Base-by-base conservation (phyloP, 176 grass and related monocot species). In the Phyllostachys edulis region DNA sequence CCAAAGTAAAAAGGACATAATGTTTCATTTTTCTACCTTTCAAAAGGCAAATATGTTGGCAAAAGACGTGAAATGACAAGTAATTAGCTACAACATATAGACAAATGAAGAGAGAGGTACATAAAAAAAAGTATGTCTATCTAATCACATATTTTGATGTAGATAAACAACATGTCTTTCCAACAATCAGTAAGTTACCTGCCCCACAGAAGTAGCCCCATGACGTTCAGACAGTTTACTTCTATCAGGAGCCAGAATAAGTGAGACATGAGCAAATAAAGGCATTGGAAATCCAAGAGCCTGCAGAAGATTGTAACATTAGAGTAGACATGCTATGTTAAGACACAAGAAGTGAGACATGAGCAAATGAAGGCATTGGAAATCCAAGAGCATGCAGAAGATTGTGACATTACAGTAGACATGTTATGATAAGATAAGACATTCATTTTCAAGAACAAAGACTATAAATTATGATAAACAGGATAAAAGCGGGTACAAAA, bases 181-280 rank as follows among this genome's bases (percentile, higher is more conserved):
- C 49, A 85, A 70, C 55, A 66, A 63, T 56, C 3, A 71, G 50
- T 32, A 38, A 77, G 60, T 51, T 93, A 96, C 93, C 93, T 96
- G 96, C 32, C 96, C 93, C 51, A 99, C 96, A 67, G 96, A 99
- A 66, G 93, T 99, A 92, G 96, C 96, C 52, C 96, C 96, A 73
- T 99, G 96, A 39, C 96, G 91, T 90, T 99, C 96, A 41, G 96
- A 96, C 1, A 99, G 88, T 90, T 99, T 99, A 87, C 96, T 99
- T 92, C 87, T 94, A 88, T 99, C 96, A 85, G 96, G 96, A 39
- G 96, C 96, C 61, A 99, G 89, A 89, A 99, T 99, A 73, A 99
- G 86, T 5, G 96, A 99, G 20, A 99, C 96, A 81, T 99, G 96
- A 82, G 96, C 96, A 94, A 99, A 99, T 16, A 88, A 92, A 75